Percentiles rank a stretch among this genome's conserved stretches.
These are phyloP conservation scores for Letharia lupina DNA, from an alignment of 495 filamentous ascomycete genomes.

Conservation along the genomic window DNA sequence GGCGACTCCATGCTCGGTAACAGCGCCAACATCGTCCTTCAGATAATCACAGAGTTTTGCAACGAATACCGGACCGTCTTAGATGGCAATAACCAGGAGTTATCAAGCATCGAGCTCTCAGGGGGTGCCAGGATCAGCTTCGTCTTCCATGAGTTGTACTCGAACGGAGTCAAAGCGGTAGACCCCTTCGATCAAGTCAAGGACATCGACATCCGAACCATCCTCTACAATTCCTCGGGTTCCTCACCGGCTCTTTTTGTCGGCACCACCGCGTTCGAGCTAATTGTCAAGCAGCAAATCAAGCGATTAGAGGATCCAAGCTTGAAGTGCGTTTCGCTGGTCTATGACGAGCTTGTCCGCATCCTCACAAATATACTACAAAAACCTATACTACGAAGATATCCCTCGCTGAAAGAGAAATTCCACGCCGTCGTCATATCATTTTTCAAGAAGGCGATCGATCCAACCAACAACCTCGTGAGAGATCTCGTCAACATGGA, in stretches of 20 bases:
- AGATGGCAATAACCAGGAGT: slow-evolving; percentile 91
- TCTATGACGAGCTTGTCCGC: slow-evolving; percentile 96
- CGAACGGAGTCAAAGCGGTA: slow-evolving; percentile 95
- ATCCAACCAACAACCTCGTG: slow-evolving; percentile 95
- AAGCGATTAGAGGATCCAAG: slow-evolving; percentile 93
- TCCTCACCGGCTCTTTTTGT: slow-evolving; percentile 96
- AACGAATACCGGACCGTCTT: slow-evolving; percentile 95
- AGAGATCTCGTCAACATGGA: slow-evolving; percentile 92
- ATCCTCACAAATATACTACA: slow-evolving; percentile 83
- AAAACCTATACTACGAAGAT: slow-evolving; percentile 86
- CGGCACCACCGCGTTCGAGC: slow-evolving; percentile 92
- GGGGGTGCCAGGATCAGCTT: slow-evolving; percentile 98
- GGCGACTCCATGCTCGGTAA: slow-evolving; percentile 96
- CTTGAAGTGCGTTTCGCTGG: slow-evolving; percentile 89
- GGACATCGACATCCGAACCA: slow-evolving; percentile 93
- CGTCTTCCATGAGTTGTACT: slow-evolving; percentile 97
- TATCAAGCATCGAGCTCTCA: slow-evolving; percentile 82
- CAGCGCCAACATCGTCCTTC: slow-evolving; percentile 89
- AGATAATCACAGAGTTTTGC: slow-evolving; percentile 97
- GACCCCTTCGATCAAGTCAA: slow-evolving; percentile 97
- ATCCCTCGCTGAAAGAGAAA: slow-evolving; percentile 91
- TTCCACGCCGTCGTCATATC: slow-evolving; percentile 87
- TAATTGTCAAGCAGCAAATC: slow-evolving; percentile 98
- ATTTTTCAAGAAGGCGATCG: slow-evolving; percentile 98
- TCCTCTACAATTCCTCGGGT: slow-evolving; percentile 96